Evolutionary conservation across 2,329 filamentous ascomycete genomes (phyloP).

Genomic region (Penicillium sp.): DNA sequence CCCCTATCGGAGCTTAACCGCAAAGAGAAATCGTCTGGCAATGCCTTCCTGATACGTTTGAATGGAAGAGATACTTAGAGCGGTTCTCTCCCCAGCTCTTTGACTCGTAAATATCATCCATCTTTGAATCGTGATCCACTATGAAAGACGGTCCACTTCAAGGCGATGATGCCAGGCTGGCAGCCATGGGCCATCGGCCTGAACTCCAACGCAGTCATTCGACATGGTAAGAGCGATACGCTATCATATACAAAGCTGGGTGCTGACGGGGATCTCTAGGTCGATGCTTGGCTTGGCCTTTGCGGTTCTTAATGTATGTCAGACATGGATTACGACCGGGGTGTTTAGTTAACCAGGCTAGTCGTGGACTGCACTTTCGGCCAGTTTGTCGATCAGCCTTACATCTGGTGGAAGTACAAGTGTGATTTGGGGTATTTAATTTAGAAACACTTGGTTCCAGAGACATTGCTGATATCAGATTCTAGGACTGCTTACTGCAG

Average conservation of each 20-base stretch:
- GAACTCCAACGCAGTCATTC: slow-evolving; percentile 52
- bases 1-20: not conserved
- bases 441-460: not conserved
- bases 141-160: slow-evolving; percentile 16
- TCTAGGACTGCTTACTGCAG: slow-evolving; percentile 46
- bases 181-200: slow-evolving; percentile 45
- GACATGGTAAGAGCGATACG: slow-evolving; percentile 31
- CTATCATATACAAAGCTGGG: not conserved
- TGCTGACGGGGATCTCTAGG: slow-evolving; percentile 9
- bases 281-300: slow-evolving; percentile 55
- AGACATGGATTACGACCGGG: not conserved
- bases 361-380: slow-evolving; percentile 53
- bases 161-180: slow-evolving; percentile 19
- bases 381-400: slow-evolving; percentile 52
- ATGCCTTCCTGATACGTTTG: slow-evolving; percentile 2
- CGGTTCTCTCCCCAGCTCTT: not conserved
- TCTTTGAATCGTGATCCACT: not conserved
- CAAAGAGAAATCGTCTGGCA: not conserved
- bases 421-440: slow-evolving; percentile 59
- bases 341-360: slow-evolving; percentile 10
- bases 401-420: slow-evolving; percentile 63
- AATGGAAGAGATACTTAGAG: not conserved
- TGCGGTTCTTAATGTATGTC: slow-evolving; percentile 48
- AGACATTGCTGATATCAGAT: not conserved
- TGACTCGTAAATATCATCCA: not conserved